These are phyloP conservation scores for Torulaspora indica DNA, from an alignment of 805 yeast genomes.

Conservation along the genomic window DNA sequence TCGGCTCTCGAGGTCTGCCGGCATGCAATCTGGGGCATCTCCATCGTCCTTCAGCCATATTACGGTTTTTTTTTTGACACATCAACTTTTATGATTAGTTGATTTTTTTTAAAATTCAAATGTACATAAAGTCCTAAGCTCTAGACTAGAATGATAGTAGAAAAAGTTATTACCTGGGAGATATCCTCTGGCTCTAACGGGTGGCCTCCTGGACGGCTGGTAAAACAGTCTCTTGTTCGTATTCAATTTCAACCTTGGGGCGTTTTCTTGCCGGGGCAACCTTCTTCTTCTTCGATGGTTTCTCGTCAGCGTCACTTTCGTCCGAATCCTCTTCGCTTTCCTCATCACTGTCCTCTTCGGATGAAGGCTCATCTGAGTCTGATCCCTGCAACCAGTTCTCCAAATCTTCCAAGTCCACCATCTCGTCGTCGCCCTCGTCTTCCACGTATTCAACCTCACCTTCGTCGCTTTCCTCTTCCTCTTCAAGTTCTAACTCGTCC, in stretches of 20 bases:
- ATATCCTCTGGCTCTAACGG: constrained; percentile 12
- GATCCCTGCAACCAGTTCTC: constrained; percentile 77
- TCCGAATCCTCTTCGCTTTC: constrained; percentile 36
- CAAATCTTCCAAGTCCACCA: constrained; percentile 89
- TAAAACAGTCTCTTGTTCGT: constrained; percentile 60
- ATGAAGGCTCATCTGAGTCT: constrained; percentile 36
- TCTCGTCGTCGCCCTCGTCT: constrained; percentile 82
- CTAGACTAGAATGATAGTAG: neutral
- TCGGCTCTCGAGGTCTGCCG: too few species aligned
- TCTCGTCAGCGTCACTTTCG: constrained; percentile 38
- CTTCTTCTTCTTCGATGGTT: constrained; percentile 37
- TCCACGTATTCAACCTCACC: constrained; percentile 86
- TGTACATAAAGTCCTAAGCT: neutral
- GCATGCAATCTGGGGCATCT: too few species aligned
- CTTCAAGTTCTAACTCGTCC: constrained; percentile 47
- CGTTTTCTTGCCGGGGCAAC: constrained; percentile 46
- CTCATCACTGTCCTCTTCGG: constrained; percentile 33
- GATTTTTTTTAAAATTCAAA: too few species aligned
- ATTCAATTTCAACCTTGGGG: constrained; percentile 76
- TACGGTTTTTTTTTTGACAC: neutral
- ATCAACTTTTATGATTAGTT: neutral
- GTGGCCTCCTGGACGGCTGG: constrained; percentile 32
- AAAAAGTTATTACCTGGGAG: constrained; percentile 1
- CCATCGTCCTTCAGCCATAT: too few species aligned
- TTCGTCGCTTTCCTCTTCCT: constrained; percentile 51